Evolutionary conservation across 2,329 filamentous ascomycete species (phyloP).

Genomic region (Trichophyton equinum): DNA sequence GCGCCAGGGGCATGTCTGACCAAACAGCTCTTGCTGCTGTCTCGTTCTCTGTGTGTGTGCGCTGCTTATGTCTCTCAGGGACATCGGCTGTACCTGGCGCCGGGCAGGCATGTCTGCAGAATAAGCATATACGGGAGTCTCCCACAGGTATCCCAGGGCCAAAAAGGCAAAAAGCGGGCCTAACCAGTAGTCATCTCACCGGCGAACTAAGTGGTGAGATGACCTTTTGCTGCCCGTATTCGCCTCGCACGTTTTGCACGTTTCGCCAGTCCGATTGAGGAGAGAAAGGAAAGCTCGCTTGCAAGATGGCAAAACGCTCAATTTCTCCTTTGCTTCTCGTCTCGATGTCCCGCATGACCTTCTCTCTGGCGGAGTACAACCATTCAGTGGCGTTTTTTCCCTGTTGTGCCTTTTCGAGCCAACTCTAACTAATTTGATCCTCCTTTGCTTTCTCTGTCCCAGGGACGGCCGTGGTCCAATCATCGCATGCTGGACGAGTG

Average conservation of each 20-base stretch:
- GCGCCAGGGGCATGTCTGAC: slow-evolving; percentile 5
- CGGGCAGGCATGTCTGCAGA: background rate
- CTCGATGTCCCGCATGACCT: background rate
- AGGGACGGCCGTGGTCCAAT: background rate
- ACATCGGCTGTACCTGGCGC: background rate
- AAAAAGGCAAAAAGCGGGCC: too few relatives aligned
- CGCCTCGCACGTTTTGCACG: background rate
- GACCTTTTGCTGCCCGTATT: background rate
- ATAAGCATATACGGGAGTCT: background rate
- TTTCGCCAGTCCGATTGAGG: background rate
- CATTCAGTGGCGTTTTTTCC: too few relatives aligned
- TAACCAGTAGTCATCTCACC: background rate
- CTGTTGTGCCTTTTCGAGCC: background rate
- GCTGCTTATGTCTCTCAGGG: background rate
- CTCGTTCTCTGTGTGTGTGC: background rate
- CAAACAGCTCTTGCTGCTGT: background rate
- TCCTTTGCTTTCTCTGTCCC: background rate
- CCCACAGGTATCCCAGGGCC: background rate
- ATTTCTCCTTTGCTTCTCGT: background rate
- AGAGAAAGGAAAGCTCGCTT: background rate
- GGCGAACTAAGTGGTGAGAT: background rate
- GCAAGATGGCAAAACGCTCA: background rate
- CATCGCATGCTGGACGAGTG: background rate
- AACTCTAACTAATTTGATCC: too few relatives aligned
- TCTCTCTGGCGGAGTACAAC: too few relatives aligned